Base-by-base conservation (phyloP, 495 filamentous ascomycete species). In the Aspergillus olivimuriae region DNA sequence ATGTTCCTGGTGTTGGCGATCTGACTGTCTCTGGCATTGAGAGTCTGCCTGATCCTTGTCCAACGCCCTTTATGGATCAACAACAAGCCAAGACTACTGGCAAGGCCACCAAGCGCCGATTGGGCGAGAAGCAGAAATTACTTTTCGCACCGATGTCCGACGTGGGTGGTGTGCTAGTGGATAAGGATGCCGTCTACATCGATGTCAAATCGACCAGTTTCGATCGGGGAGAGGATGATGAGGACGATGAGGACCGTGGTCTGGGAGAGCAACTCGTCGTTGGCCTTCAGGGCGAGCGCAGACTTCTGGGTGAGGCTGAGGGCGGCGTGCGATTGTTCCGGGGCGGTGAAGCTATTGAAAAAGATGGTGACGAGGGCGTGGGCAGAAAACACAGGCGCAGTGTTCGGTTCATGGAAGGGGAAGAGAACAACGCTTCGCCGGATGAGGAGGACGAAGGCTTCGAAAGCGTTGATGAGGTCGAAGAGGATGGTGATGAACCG, bases 101-200 rank as follows among this genome's bases (percentile, higher is more conserved):
- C 1, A 95, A 95, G 58, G 74, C 75, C 2, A 78, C 77, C 10
- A 70, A 87, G 46, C 79, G 81, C 54, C 71, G 88, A 40, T 63
- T 98, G 26, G 91, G 90, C 23, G 92, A 98, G 57, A 96, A 95
- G 60, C 89, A 96, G 56, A 96, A 95, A 65, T 73, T 92, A 45
- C 73, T 98, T 3, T 94, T 94, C 66, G 92, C 94, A 11, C 92
- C 92, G 12, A 97, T 98, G 90, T 92, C 87, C 39, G 92, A 98
- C 68, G 87, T 95, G 23, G 91, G 90, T 50, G 92, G 92, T 52
- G 82, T 98, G 3, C 60, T 88, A 58, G 81, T 88, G 4, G 84
- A 88, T 52, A 87, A 85, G 47, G 84, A 88, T 69, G 84, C 84
- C 1, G 83, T 88, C 4, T 88, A 87, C 48, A 86, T 88, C 54